phyloP scores from a whole-genome alignment of 129 eudicot genomes.

The Centrapalus pauciflorus region DNA sequence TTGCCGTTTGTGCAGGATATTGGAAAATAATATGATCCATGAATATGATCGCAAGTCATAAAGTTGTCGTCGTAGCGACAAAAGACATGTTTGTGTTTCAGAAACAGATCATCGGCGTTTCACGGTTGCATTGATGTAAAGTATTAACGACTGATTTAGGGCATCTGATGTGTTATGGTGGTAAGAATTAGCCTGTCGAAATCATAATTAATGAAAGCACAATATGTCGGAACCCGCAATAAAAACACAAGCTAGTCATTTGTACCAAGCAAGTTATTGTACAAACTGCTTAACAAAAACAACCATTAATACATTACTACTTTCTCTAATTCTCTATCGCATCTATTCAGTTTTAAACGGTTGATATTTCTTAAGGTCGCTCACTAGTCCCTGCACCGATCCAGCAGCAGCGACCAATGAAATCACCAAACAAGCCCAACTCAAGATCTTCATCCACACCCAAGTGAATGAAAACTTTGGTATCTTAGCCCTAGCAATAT shows the following conservation, averaged over 20 bases:
- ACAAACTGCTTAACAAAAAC: constrained; percentile 1
- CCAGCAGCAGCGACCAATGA: constrained; percentile 69
- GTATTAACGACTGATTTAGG: no score
- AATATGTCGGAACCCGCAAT: background rate
- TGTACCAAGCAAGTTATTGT: constrained; percentile 10
- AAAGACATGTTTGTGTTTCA: no score
- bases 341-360: constrained; percentile 51
- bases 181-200: no score
- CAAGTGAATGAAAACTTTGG: constrained; percentile 54
- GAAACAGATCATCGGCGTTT: no score
- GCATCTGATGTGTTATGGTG: no score
- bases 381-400: constrained; percentile 50
- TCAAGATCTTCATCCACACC: constrained; percentile 58
- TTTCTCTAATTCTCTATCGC: background rate
- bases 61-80: no score
- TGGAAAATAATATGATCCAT: no score
- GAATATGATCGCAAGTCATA: no score
- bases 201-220: no score
- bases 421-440: constrained; percentile 48
- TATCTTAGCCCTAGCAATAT: constrained; percentile 50
- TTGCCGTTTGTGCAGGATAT: no score
- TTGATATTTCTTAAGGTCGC: constrained; percentile 33
- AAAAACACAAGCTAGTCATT: background rate
- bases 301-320: background rate
- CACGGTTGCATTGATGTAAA: no score